Percentiles rank a stretch among this genome's conserved stretches.
Evolutionary conservation across 2,329 filamentous ascomycete species (phyloP).

Genomic region (Phaeosphaeria sp.): DNA sequence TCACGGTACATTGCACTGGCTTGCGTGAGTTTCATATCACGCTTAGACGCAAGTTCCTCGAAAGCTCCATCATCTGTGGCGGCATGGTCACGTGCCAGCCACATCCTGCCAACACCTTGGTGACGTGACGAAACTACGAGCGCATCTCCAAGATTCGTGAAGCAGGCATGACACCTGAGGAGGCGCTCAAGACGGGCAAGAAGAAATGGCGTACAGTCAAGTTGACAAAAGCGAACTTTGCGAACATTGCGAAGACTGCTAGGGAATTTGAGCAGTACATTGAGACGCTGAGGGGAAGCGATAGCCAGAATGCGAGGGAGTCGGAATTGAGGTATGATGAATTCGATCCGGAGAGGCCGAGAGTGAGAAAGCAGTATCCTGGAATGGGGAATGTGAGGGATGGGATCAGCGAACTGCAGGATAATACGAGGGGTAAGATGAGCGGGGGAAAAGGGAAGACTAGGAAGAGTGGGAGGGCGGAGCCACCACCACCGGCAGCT

Average conservation of each 20-base stretch:
- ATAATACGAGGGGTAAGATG: background rate
- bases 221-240: background rate
- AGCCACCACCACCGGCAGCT: background rate
- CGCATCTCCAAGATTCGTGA: background rate
- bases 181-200: background rate
- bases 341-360: background rate
- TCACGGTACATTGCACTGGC: background rate
- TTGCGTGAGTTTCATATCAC: background rate
- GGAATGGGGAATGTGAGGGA: background rate
- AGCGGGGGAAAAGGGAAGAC: background rate
- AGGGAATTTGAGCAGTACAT: background rate
- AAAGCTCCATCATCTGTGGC: background rate
- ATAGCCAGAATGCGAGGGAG: background rate
- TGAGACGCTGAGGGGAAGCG: background rate
- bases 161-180: background rate
- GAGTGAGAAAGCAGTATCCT: background rate
- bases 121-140: background rate
- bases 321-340: constrained; percentile 1
- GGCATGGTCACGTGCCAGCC: background rate
- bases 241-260: background rate
- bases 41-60: background rate
- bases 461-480: background rate
- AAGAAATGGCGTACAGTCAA: background rate
- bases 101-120: background rate
- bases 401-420: background rate